Evolutionary conservation across 2,329 filamentous ascomycete genomes (phyloP).

Genomic region (Aspergillus novofumigatus): DNA sequence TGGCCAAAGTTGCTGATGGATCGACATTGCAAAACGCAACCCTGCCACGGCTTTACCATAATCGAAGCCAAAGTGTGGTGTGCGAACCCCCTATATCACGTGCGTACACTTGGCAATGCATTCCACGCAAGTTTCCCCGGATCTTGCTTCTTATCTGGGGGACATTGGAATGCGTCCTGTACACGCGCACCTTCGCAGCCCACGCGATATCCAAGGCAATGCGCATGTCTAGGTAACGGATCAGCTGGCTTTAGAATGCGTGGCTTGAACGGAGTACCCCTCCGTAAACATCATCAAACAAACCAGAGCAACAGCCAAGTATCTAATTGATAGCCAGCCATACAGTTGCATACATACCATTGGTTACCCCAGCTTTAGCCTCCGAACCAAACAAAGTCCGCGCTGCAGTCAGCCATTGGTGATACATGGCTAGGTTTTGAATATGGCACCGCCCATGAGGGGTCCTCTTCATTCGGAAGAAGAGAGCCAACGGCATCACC

Average conservation of each 20-base stretch:
- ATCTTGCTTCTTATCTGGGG: slow-evolving; percentile 9
- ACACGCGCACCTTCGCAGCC: slow-evolving; percentile 6
- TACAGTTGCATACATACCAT: background rate
- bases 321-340: background rate
- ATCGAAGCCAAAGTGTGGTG: background rate
- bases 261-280: background rate
- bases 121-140: background rate
- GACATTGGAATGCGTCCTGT: slow-evolving; percentile 12
- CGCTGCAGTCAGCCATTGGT: background rate
- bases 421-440: background rate
- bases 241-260: background rate
- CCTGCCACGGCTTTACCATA: slow-evolving; percentile 9
- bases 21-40: slow-evolving; percentile 12
- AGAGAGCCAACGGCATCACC: background rate
- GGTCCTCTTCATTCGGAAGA: slow-evolving; percentile 1
- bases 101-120: background rate
- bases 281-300: background rate
- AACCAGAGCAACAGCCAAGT: background rate
- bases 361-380: background rate
- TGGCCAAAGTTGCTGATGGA: slow-evolving; percentile 6
- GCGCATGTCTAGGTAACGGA: background rate
- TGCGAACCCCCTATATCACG: background rate
- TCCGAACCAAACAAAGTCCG: background rate
- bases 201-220: slow-evolving; percentile 3
- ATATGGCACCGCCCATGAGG: background rate